phyloP scores from a whole-genome alignment of 2,329 filamentous ascomycete genomes.

The Amesomyces nigricolor region DNA sequence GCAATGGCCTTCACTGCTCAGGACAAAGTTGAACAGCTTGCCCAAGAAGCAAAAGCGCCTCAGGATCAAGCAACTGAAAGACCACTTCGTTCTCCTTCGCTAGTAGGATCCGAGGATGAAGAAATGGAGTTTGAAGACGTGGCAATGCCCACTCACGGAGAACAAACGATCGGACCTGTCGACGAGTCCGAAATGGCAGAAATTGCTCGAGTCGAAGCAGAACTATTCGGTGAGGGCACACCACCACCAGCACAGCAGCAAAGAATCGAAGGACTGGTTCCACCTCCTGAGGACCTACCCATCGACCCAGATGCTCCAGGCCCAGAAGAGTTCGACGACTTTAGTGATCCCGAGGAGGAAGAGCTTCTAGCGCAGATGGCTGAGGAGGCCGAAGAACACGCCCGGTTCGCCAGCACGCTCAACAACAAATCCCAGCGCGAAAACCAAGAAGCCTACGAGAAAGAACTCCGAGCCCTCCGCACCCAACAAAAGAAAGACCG shows the following conservation, averaged over 20 bases:
- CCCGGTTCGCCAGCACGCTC: slow-evolving; percentile 80
- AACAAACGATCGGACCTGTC: not conserved
- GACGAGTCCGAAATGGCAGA: slow-evolving; percentile 26
- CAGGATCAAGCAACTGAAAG: not conserved
- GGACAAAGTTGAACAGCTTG: not conserved
- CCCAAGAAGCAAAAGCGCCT: not conserved
- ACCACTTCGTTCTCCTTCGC: slow-evolving; percentile 11
- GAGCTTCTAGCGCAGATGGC: slow-evolving; percentile 82
- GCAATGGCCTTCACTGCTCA: too few species aligned
- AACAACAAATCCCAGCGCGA: slow-evolving; percentile 68
- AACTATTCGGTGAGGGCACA: slow-evolving; percentile 27
- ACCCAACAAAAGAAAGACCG: slow-evolving; percentile 96
- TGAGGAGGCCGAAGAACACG: slow-evolving; percentile 87
- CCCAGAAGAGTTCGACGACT: slow-evolving; percentile 64
- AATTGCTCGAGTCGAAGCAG: slow-evolving; percentile 24
- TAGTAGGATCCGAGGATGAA: slow-evolving; percentile 23
- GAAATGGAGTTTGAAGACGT: slow-evolving; percentile 37
- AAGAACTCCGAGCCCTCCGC: slow-evolving; percentile 78
- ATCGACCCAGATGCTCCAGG: slow-evolving; percentile 34
- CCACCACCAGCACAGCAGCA: slow-evolving; percentile 23
- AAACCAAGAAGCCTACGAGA: slow-evolving; percentile 75
- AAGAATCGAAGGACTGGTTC: slow-evolving; percentile 25
- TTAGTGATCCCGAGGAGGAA: slow-evolving; percentile 86
- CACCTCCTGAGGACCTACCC: slow-evolving; percentile 18
- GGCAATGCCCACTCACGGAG: slow-evolving; percentile 17